phyloP scores from a whole-genome alignment of 169 alveolate genomes.

The Plasmodium billcollinsi region DNA sequence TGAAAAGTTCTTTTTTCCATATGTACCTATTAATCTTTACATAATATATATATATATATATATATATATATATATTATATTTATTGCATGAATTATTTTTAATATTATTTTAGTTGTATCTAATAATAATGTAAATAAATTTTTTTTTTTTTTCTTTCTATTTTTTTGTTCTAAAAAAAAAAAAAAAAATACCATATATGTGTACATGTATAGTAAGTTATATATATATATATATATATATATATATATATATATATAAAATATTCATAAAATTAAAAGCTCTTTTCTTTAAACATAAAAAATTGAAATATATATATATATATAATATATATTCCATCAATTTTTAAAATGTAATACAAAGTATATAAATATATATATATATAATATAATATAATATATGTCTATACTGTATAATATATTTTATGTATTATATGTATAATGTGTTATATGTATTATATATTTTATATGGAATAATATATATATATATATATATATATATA shows the following conservation, averaged over 20 bases:
- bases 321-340: conserved; percentile 5
- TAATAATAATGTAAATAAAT: background rate
- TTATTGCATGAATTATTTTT: background rate
- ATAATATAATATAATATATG: background rate
- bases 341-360: conserved; percentile 25
- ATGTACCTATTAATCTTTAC: too few relatives aligned
- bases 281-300: conserved; percentile 22
- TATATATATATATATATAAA: background rate
- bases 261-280: conserved; percentile 4
- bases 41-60: conserved; percentile 5
- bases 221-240: background rate
- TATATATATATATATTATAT: conserved; percentile 11
- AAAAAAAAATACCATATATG: background rate
- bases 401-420: background rate
- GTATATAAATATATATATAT: background rate
- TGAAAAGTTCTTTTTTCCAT: too few relatives aligned
- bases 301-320: conserved; percentile 3
- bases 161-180: conserved; percentile 2
- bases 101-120: conserved; percentile 16
- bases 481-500: conserved; percentile 17
- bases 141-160: conserved; percentile 8
- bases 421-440: background rate
- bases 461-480: conserved; percentile 2
- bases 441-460: background rate
- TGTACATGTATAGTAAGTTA: background rate